Percentiles rank a stretch among this genome's conserved stretches.
Conservation (phyloP, 768 basidiomycete genomes). For the Pleurotus pulmonarius region DNA sequence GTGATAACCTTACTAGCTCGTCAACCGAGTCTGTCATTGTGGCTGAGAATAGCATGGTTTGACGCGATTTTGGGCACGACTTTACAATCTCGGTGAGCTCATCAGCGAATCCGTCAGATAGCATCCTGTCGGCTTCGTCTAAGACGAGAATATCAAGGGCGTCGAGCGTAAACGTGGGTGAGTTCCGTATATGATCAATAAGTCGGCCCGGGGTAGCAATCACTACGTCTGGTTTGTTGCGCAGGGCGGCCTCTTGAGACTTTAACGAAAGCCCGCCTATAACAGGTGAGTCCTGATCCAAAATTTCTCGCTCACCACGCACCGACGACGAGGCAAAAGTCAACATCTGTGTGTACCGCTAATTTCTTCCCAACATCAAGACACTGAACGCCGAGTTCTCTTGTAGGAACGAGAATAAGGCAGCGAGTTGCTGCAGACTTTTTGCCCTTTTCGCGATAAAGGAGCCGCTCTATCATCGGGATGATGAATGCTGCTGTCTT, state of each 20-base stretch:
- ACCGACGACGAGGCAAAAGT: slow-evolving; percentile 93
- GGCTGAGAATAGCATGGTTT: slow-evolving; percentile 98
- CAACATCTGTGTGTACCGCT: slow-evolving; percentile 83
- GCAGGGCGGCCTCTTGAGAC: slow-evolving; percentile 82
- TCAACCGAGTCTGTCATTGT: slow-evolving; percentile 98
- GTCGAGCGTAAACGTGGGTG: slow-evolving; percentile 88
- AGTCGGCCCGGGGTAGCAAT: slow-evolving; percentile 97
- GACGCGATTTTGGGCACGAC: slow-evolving; percentile 81
- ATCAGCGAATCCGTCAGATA: slow-evolving; percentile 92
- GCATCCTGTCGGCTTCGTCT: slow-evolving; percentile 98
- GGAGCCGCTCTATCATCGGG: slow-evolving; percentile 87
- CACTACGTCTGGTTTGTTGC: slow-evolving; percentile 87
- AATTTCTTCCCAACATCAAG: slow-evolving; percentile 87
- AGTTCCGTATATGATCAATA: slow-evolving; percentile 96
- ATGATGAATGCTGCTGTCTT: slow-evolving; percentile 98
- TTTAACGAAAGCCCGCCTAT: slow-evolving; percentile 91
- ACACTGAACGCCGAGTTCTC: slow-evolving; percentile 95
- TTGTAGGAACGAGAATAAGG: slow-evolving; percentile 88
- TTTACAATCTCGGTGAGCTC: slow-evolving; percentile 93
- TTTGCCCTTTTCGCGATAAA: slow-evolving; percentile 88
- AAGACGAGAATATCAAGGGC: slow-evolving; percentile 90
- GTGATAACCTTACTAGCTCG: slow-evolving; percentile 86
- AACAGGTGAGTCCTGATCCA: background rate
- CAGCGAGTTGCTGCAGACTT: slow-evolving; percentile 86
- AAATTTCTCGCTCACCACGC: slow-evolving; percentile 17